These are phyloP conservation scores for Brasilioporus rufonigricans DNA, from an alignment of 768 basidiomycete species.

Conservation along the genomic window DNA sequence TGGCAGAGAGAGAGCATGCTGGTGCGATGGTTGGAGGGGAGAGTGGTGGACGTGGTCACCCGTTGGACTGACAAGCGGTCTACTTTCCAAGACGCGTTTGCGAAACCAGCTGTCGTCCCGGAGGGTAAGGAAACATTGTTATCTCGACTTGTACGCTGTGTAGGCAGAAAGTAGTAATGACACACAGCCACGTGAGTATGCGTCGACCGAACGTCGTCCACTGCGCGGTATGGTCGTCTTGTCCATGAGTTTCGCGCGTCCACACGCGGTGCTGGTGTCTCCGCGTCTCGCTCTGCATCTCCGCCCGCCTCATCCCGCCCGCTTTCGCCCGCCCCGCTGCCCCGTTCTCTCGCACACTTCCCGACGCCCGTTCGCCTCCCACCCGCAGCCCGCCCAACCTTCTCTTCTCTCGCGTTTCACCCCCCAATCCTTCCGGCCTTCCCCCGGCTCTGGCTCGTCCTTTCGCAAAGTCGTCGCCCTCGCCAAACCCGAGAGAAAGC, in stretches of 20 bases:
- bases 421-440: conserved; percentile 33
- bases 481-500: conserved; percentile 79
- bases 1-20: conserved; percentile 64
- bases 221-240: not conserved
- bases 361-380: conserved; percentile 15
- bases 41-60: conserved; percentile 45
- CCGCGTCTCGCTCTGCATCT: not conserved
- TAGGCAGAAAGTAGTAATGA: not conserved
- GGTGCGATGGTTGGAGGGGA: conserved; percentile 60
- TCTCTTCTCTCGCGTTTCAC: conserved; percentile 27
- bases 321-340: not conserved
- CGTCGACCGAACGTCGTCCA: not conserved
- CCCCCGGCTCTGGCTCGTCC: conserved; percentile 52
- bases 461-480: conserved; percentile 74
- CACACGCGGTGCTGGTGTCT: not conserved
- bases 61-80: conserved; percentile 32
- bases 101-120: not conserved
- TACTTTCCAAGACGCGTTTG: not conserved
- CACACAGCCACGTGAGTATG: not conserved
- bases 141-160: not conserved
- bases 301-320: not conserved
- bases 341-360: not conserved
- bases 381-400: not conserved
- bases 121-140: not conserved
- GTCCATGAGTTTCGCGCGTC: not conserved